Base-by-base conservation (phyloP, 106 monocot species). In the Triglochin maritima region DNA sequence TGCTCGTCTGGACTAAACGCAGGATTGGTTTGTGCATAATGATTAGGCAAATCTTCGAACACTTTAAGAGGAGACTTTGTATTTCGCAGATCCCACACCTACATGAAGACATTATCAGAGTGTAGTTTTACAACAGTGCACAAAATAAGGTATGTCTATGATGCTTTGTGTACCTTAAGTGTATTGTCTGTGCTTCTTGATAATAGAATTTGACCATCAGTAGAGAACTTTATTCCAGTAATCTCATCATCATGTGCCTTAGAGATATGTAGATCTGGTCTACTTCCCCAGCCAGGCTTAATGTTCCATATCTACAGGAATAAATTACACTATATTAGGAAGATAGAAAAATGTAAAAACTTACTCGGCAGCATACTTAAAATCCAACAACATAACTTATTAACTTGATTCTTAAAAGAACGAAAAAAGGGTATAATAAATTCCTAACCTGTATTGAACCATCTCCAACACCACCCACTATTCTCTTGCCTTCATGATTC, bases 251-350 rank as follows among this genome's bases (percentile, higher is more conserved):
- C 52, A 75, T 98, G 92, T 48, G 79, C 85, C 71, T 79, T 83
- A n/a, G 73, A 84, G n/a, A 86, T 75, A 71, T 89, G 64, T 44
- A 98, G 66, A 72, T 98, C 98, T 57, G 98, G 98, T 79, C 92
- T 91, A 80, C 98, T 98, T 68, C 92, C 92, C 98, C 98, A 98
- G 53, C 92, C 98, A 66, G 92, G 79, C 65, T 98, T 98, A 15
- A 98, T 77, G 66, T 76, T 92, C 98, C 98, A 98, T 47, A 98
- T 54, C 98, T 98, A 74, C 44, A 72, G 16, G 17, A 59, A 49
- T 43, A 4, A 51, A 66, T 54, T 9, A 9, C 17, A 49, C 6
- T 9, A 56, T 29, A 4, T 72, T 14, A 70, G 7, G 14, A 48
- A 45, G 8, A 49, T 29, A 29, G 29, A 29, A 29, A 29, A 29